Evolutionary conservation across 2,329 filamentous ascomycete species (phyloP).

Genomic region (Aspergillus hortae): DNA sequence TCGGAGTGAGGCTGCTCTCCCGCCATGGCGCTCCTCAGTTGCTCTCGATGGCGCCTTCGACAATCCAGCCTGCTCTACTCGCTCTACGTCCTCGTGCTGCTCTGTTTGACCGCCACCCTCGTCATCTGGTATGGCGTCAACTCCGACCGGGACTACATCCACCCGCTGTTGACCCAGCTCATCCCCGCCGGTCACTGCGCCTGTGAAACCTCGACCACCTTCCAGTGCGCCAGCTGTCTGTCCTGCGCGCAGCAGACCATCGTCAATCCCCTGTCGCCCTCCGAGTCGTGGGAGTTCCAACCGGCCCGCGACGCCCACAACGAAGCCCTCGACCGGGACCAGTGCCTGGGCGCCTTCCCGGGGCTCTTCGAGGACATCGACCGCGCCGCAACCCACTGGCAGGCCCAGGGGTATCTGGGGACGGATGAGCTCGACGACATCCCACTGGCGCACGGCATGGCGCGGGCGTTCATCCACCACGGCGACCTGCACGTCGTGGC

Average conservation of each 20-base stretch:
- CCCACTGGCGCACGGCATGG: conserved; percentile 30
- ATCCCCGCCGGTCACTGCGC: conserved; percentile 39
- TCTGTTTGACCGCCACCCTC: conserved; percentile 18
- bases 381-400: conserved; percentile 30
- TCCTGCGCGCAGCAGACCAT: conserved; percentile 18
- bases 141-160: conserved; percentile 34
- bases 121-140: conserved; percentile 35
- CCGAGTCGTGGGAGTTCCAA: conserved; percentile 26
- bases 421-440: conserved; percentile 28
- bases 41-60: conserved; percentile 20
- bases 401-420: conserved; percentile 20
- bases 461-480: conserved; percentile 28
- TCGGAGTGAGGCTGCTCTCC: not conserved
- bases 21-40: conserved; percentile 21
- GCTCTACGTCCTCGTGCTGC: conserved; percentile 18
- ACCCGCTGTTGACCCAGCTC: conserved; percentile 35
- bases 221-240: conserved; percentile 35
- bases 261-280: conserved; percentile 8
- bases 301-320: conserved; percentile 31
- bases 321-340: conserved; percentile 22
- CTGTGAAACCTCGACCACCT: conserved; percentile 36
- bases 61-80: conserved; percentile 16
- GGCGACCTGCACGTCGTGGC: conserved; percentile 32
- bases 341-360: conserved; percentile 33
- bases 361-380: conserved; percentile 35